Base-by-base conservation (phyloP, 2,329 filamentous ascomycete genomes). In the Amauroascus verrucosus region DNA sequence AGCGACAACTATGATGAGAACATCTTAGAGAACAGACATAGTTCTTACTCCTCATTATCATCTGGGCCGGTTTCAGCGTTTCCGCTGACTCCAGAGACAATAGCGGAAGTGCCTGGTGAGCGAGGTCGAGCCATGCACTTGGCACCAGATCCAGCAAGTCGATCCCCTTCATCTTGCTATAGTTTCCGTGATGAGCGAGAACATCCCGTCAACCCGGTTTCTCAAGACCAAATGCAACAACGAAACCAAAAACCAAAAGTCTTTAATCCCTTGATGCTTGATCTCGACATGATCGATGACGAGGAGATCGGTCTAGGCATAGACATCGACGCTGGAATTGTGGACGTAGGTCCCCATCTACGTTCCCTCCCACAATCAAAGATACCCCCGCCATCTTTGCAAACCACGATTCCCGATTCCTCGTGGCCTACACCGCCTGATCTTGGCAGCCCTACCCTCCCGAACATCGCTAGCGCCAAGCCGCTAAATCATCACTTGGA, bases 111-210 rank as follows among this genome's bases (percentile, higher is more conserved):
- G 6, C 37, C 24, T 14, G n/a, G 14, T 7, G 35, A 50, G 35
- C 48, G 16, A 14, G 22, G 9, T 4, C 48, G 2, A 11, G 22
- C 18, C 16, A 22, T n/a, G 13, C 24, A 14, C 8, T 28, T 24
- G 16, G 26, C 6, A 11, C 26, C 30, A 11, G 48, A 51, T 18
- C 38, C 48, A 14, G n/a, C 13, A 20, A 47, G 30, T 26, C 41
- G 41, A 13, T 33, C 41, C 3, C 35, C 48, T 38, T 53, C 50
- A 14, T 53, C 50, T 8, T 53, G 50, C 43, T 53, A 53, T 22
- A 53, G 50, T 32, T 46, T 46, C n/a, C 40, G 33, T 8, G 50
- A 20, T 18, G 41, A 53, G n/a, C 30, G 26, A 7, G 40, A 51
- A 6, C 40, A 35, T 32, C n/a, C 9, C 22, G 14, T 5, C n/a